Evolutionary conservation across 2,329 filamentous ascomycete genomes (phyloP), one percentile per base, ranked within the genome.

Genomic region (Pseudogymnoascus sp.): DNA sequence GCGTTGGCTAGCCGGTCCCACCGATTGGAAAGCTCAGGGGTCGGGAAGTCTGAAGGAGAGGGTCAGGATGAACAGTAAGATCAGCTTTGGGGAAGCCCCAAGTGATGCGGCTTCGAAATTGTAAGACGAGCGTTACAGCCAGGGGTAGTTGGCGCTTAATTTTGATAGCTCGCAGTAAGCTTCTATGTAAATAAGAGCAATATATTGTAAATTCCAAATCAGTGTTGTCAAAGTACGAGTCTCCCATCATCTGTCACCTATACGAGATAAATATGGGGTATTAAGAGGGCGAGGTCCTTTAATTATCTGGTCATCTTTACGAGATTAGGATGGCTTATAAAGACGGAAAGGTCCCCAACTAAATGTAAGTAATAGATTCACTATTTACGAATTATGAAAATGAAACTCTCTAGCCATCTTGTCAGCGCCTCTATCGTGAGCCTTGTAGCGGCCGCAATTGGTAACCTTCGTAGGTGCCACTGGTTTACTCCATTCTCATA

Each of bases 1-100:
- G 50, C 64, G 70, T 31, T 72, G 69, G 69, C 65, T 70, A 25
- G 56, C 69, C 23, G 59, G 59, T 16, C 59, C 59, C 10, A 23
- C 10, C 3, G 59, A 60, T 40, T 60, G 59, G 59, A 60, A 60
- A 40, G 12, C 59, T 18, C 34, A 60, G 12, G 38, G 34, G 7
- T 18, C 25, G 3, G 50, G 50, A 21, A 56, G 28, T 34, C 16
- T 56, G 28, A 56, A 56, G 50, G 50, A 56, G 28, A 56, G 50
- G 11, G 25, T 56, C 10, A 56, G 28, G 28, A 56, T 56, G 50
- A 34, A 56, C 25, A 56, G 50, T 8, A 56, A 21, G 50, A 56
- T 56, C 28, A 56, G 50, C 50, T 56, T 56, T 56, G 50, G 50
- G n/a, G 50, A 56, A 34, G 8, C n/a, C 28, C n/a, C 16, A 10